Evolutionary conservation across 176 grass and related monocot genomes (phyloP).

Genomic region (Carex parvula): DNA sequence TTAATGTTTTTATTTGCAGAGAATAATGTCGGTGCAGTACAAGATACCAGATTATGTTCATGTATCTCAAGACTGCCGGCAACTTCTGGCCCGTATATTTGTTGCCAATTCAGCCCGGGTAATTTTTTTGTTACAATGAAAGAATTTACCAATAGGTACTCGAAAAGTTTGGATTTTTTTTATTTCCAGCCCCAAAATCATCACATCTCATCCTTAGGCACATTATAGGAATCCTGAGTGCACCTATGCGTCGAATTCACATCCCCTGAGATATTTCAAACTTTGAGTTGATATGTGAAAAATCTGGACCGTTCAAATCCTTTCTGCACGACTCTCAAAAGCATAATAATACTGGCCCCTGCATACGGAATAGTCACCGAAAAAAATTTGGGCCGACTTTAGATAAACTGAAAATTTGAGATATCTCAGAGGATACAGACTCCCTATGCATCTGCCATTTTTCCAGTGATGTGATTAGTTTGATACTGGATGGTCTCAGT

Average conservation of each 20-base stretch:
- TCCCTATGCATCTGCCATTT: background rate
- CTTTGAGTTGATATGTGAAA: no score
- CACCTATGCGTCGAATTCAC: background rate
- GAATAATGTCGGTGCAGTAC: slow-evolving; percentile 64
- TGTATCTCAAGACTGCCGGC: slow-evolving; percentile 64
- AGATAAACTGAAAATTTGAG: no score
- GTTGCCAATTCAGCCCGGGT: slow-evolving; percentile 49
- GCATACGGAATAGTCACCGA: no score
- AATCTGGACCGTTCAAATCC: no score
- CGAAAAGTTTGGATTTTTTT: background rate
- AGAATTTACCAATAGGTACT: background rate
- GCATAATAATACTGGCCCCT: no score
- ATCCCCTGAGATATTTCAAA: no score
- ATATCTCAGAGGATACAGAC: no score
- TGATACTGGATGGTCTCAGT: background rate
- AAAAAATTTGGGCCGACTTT: no score
- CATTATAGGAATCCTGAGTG: background rate
- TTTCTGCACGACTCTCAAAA: no score
- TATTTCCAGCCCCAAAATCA: background rate
- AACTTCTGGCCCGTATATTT: slow-evolving; percentile 73
- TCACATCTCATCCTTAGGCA: background rate
- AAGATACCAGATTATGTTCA: slow-evolving; percentile 70
- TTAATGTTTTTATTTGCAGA: slow-evolving; percentile 44
- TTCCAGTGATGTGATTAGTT: background rate
- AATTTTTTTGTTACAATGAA: slow-evolving; percentile 22